Conservation (phyloP, 75 land plant genomes). For the Pinus taeda region DNA sequence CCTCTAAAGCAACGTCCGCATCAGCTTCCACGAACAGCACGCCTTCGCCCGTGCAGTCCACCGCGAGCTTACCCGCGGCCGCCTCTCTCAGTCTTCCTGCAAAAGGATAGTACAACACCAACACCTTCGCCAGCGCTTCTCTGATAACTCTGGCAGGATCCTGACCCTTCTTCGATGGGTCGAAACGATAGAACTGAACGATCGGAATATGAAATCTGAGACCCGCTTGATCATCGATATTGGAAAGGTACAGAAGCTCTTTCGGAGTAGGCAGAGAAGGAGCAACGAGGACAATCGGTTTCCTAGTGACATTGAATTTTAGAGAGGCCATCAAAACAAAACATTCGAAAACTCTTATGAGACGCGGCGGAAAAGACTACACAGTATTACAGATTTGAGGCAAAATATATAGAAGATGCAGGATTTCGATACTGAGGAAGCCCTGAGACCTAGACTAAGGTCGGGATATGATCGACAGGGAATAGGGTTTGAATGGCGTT, state of each 20-base stretch:
- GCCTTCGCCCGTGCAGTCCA: constrained; percentile 68
- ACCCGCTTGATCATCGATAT: constrained; percentile 45
- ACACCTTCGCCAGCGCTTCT: constrained; percentile 31
- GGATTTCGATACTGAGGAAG: too few relatives aligned
- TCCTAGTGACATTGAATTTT: not conserved
- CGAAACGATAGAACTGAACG: constrained; percentile 23
- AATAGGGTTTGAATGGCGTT: too few relatives aligned
- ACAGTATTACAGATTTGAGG: too few relatives aligned
- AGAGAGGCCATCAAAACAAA: not conserved
- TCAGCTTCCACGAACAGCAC: constrained; percentile 60
- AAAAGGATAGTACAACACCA: constrained; percentile 62
- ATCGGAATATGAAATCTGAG: constrained; percentile 34
- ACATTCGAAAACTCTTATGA: too few relatives aligned
- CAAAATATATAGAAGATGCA: too few relatives aligned
- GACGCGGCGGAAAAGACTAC: too few relatives aligned
- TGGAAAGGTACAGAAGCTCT: constrained; percentile 27
- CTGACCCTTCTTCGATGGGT: not conserved
- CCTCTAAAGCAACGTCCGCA: constrained; percentile 34
- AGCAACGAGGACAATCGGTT: constrained; percentile 15
- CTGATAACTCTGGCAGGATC: constrained; percentile 40
- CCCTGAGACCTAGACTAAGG: too few relatives aligned
- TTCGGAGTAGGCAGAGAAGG: constrained; percentile 31
- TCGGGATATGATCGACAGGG: too few relatives aligned
- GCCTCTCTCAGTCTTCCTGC: constrained; percentile 51
- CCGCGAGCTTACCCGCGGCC: constrained; percentile 28